phyloP scores from a whole-genome alignment of 1,284 basidiomycete species.

The Cutaneotrichosporon sp. region DNA sequence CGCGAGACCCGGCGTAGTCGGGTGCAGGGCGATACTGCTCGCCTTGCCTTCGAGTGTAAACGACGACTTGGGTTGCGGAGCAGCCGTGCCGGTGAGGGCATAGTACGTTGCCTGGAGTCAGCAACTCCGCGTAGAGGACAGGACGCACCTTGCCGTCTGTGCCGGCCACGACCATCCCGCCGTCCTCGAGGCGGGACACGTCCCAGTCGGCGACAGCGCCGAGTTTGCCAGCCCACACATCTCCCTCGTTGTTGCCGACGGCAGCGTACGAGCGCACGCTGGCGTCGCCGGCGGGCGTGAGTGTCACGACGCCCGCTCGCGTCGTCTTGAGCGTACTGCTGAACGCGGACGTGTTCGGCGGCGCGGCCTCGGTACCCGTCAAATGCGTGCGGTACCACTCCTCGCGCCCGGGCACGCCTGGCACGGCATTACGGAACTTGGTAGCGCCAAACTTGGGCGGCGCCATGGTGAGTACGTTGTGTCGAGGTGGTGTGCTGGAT shows the following conservation, averaged over 20 bases:
- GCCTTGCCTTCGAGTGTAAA: conserved; percentile 18
- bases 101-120: conserved; percentile 11
- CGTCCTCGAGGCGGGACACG: conserved; percentile 33
- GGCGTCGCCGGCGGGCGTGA: conserved; percentile 30
- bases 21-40: conserved; percentile 44
- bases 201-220: conserved; percentile 42
- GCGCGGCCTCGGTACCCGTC: conserved; percentile 9
- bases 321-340: conserved; percentile 33
- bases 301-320: conserved; percentile 32
- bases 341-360: conserved; percentile 23
- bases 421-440: conserved; percentile 41
- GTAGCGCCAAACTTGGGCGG: conserved; percentile 36
- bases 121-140: background rate
- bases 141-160: conserved; percentile 34
- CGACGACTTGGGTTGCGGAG: background rate
- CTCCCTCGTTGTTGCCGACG: conserved; percentile 3
- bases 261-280: conserved; percentile 26
- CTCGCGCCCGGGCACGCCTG: conserved; percentile 23
- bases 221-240: conserved; percentile 24
- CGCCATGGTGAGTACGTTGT: conserved; percentile 15
- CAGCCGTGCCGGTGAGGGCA: background rate
- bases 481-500: too few species aligned
- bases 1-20: conserved; percentile 43
- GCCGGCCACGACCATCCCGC: conserved; percentile 28
- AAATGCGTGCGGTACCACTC: conserved; percentile 33